Base-by-base conservation (phyloP, 192 early-diverging fungal genomes). In the Phycomyces blakesleeanus region DNA sequence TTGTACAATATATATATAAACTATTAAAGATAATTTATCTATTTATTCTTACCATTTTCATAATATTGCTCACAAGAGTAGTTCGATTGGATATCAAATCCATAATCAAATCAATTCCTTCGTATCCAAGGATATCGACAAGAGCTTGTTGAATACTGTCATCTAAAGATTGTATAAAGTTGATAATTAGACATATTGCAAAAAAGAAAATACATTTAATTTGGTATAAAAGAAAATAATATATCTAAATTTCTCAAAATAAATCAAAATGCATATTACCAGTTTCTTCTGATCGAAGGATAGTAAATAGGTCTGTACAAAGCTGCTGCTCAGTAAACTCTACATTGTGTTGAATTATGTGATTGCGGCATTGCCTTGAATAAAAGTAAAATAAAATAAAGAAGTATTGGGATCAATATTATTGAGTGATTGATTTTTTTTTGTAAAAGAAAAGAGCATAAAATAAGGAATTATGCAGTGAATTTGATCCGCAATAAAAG, bases 121-220 rank as follows among this genome's bases (percentile, higher is more conserved):
- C 80, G 66, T 78, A 91, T 6, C 92, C 92, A 18, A 94, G 61
- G 0, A 89, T 73, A 70, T 92, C 91, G 4, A 92, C 74, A 12
- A 94, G 69, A 7, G 68, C 75, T 34, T 64, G 78, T 67, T 92
- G 83, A 40, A 94, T 86, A 12, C 82, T 78, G 34, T 89, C 84
- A 52, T 79, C 74, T 79, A 57, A 16, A 47, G 0, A 34, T 7
- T 7, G 29, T 34, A n/a, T n/a, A n/a, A n/a, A n/a, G n/a, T n/a
- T n/a, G n/a, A n/a, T n/a, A n/a, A n/a, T n/a, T n/a, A n/a, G n/a
- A n/a, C n/a, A n/a, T n/a, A n/a, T n/a, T n/a, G n/a, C n/a, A n/a
- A n/a, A n/a, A n/a, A n/a, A n/a, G n/a, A n/a, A n/a, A n/a, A n/a
- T n/a, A n/a, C n/a, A n/a, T n/a, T n/a, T n/a, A n/a, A n/a, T n/a